These are phyloP conservation scores for Podospora comata DNA, from an alignment of 495 filamentous ascomycete genomes.

Conservation along the genomic window DNA sequence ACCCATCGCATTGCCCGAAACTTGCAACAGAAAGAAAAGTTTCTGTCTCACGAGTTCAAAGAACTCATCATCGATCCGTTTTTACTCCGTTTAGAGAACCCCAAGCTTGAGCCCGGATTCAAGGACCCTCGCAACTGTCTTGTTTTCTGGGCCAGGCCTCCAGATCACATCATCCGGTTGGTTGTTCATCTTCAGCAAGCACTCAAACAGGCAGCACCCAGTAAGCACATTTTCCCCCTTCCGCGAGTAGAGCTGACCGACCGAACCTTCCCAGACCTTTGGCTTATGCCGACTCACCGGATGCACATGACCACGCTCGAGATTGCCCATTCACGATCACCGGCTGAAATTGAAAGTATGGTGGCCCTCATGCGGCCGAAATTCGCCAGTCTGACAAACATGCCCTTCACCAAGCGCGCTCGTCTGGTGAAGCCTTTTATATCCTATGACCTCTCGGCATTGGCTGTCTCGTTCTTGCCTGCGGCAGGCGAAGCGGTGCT, in stretches of 20 bases:
- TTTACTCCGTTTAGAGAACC: constrained; percentile 62
- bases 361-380: constrained; percentile 50
- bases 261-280: constrained; percentile 56
- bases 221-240: constrained; percentile 43
- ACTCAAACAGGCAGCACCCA: constrained; percentile 59
- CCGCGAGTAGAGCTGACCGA: background rate
- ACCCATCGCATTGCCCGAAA: constrained; percentile 72
- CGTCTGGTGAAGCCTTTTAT: constrained; percentile 78
- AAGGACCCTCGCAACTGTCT: constrained; percentile 75
- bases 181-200: constrained; percentile 64
- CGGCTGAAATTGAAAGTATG: constrained; percentile 58
- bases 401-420: constrained; percentile 59
- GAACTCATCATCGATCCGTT: constrained; percentile 74
- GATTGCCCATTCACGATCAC: constrained; percentile 65
- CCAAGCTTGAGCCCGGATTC: constrained; percentile 59
- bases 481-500: constrained; percentile 55
- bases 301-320: constrained; percentile 89
- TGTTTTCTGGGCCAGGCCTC: constrained; percentile 83
- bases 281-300: constrained; percentile 73
- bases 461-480: constrained; percentile 84
- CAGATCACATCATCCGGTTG: constrained; percentile 61
- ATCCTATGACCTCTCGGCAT: constrained; percentile 77
- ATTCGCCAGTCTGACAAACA: constrained; percentile 54
- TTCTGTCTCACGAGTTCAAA: constrained; percentile 63
- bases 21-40: constrained; percentile 61